Evolutionary conservation across 208 protist species (phyloP).

Genomic region (Leishmania major): DNA sequence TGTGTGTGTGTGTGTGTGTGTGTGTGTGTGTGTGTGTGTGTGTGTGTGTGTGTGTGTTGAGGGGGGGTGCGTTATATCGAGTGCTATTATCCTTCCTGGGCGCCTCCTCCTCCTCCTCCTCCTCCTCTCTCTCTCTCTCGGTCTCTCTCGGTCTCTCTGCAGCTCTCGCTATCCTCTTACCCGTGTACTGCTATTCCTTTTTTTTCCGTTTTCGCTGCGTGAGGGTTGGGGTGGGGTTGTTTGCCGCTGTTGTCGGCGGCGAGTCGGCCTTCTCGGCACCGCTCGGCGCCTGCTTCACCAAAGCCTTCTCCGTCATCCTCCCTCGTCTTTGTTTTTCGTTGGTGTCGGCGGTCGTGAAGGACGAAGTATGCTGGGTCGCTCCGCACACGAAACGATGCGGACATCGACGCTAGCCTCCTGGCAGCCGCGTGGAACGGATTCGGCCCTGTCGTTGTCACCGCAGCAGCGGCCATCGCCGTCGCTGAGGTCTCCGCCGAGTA

Average conservation of each 20-base stretch:
- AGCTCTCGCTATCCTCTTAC: neutral
- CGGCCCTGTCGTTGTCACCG: neutral
- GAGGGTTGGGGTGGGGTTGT: neutral
- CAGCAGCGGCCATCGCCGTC: neutral
- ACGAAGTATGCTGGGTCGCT: neutral
- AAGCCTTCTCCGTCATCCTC: neutral
- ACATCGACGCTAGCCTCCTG: neutral
- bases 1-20: too few species aligned
- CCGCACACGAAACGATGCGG: neutral
- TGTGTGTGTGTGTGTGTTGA: neutral
- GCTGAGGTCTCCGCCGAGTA: neutral
- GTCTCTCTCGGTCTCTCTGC: too few species aligned
- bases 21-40: too few species aligned
- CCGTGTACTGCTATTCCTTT: neutral
- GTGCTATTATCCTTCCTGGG: too few species aligned
- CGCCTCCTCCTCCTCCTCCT: too few species aligned
- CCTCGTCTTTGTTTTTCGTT: neutral
- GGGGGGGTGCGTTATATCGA: too few species aligned
- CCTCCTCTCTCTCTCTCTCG: neutral
- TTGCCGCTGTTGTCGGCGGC: too few species aligned
- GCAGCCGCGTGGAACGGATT: neutral
- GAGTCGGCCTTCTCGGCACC: too few species aligned
- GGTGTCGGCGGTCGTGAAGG: too few species aligned
- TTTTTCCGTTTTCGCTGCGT: neutral
- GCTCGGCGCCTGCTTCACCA: too few species aligned